Conservation (phyloP, 768 basidiomycete species). For the Pleurotus ostreatus region DNA sequence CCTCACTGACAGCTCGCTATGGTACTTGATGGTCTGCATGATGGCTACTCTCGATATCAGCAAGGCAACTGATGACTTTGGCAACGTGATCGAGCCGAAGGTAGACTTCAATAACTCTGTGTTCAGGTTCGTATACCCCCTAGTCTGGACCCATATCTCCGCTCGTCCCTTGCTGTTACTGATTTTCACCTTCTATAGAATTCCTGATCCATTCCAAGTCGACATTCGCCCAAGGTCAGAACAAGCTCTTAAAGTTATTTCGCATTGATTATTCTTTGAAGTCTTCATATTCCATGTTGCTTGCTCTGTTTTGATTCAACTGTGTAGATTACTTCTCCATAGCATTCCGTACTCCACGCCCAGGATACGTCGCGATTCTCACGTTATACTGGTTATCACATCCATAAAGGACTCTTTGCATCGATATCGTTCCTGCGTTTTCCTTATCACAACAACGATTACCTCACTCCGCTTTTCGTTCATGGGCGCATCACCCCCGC, state of each 20-base stretch:
- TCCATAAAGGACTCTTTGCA: too few relatives aligned
- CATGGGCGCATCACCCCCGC: too few relatives aligned
- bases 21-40: conserved; percentile 15
- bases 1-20: conserved; percentile 54
- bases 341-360: background rate
- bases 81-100: conserved; percentile 42
- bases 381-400: too few relatives aligned
- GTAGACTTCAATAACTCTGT: conserved; percentile 56
- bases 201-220: conserved; percentile 44
- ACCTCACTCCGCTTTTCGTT: too few relatives aligned
- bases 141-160: background rate
- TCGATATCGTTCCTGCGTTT: too few relatives aligned
- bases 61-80: conserved; percentile 40
- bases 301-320: background rate
- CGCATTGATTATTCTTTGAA: conserved; percentile 16
- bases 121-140: conserved; percentile 43
- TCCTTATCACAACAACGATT: too few relatives aligned
- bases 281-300: conserved; percentile 7
- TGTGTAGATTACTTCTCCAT: conserved; percentile 3
- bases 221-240: conserved; percentile 49
- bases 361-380: too few relatives aligned
- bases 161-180: background rate
- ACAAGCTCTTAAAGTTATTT: conserved; percentile 35
- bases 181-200: conserved; percentile 23
- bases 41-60: conserved; percentile 17